A percentile compares a stretch with the other conserved stretches of the same genome.
These are phyloP conservation scores for Podosphaera fusca DNA, from an alignment of 2,329 filamentous ascomycete species.

Conservation along the genomic window DNA sequence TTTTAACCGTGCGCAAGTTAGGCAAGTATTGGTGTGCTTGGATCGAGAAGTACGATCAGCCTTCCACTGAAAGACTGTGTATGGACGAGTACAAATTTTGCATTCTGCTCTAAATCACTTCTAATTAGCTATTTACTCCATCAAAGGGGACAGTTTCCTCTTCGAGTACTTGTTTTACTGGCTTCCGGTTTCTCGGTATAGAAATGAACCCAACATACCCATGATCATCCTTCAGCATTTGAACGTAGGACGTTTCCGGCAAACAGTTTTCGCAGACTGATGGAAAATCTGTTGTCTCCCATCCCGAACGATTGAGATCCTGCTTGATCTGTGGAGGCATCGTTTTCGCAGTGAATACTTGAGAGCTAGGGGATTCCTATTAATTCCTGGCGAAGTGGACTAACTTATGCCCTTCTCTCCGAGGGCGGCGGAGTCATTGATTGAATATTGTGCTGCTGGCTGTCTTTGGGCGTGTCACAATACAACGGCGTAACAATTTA, in stretches of 20 bases:
- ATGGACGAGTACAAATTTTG: conserved; percentile 71
- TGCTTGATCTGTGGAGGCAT: conserved; percentile 92
- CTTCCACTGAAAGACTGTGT: conserved; percentile 90
- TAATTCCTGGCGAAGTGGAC: neutral
- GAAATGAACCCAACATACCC: conserved; percentile 21
- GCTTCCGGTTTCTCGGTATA: neutral
- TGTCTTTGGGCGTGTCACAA: too few species aligned
- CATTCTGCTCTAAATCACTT: conserved; percentile 17
- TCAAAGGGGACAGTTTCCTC: neutral
- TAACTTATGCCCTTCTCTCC: neutral
- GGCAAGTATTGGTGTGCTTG: conserved; percentile 83
- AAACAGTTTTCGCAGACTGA: conserved; percentile 82
- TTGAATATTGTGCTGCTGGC: too few species aligned
- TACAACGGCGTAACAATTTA: too few species aligned
- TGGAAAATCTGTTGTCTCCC: conserved; percentile 82
- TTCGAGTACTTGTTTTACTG: neutral
- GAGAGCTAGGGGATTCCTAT: neutral
- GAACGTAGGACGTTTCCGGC: conserved; percentile 89
- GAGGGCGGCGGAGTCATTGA: too few species aligned
- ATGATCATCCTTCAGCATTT: conserved; percentile 96
- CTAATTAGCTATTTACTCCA: neutral
- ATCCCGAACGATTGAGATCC: conserved; percentile 82
- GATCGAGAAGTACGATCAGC: conserved; percentile 75
- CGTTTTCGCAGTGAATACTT: neutral
- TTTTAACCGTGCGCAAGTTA: conserved; percentile 90